phyloP scores from a whole-genome alignment of 1,284 basidiomycete species.

The Trichosporon faecale region DNA sequence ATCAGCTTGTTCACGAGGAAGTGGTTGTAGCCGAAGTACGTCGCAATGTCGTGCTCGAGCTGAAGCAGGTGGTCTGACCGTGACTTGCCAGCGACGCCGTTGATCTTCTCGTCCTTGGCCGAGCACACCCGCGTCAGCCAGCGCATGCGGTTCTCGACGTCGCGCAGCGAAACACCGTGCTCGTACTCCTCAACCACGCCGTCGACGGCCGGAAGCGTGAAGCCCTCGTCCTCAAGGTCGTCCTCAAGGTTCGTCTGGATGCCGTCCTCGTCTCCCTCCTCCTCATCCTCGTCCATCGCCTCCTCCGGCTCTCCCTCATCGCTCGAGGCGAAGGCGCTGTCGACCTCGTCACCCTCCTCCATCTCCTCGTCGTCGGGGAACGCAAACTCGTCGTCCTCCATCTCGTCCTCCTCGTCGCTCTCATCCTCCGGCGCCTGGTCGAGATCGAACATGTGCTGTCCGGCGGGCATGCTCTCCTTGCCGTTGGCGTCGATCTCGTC shows the following conservation, averaged over 20 bases:
- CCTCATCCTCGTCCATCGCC: conserved; percentile 35
- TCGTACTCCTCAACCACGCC: conserved; percentile 78
- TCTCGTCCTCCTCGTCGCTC: conserved; percentile 44
- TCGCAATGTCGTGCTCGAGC: conserved; percentile 80
- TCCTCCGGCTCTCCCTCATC: conserved; percentile 46
- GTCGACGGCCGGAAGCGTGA: conserved; percentile 73
- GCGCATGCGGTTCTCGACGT: conserved; percentile 83
- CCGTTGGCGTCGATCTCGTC: conserved; percentile 55
- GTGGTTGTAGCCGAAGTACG: conserved; percentile 97
- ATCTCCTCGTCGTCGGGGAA: conserved; percentile 54
- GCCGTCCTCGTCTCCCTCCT: conserved; percentile 51
- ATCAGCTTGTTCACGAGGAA: conserved; percentile 94
- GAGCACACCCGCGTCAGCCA: conserved; percentile 75
- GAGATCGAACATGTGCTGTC: conserved; percentile 51
- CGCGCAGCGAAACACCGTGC: conserved; percentile 65
- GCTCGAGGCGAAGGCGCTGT: conserved; percentile 42
- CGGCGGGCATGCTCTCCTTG: conserved; percentile 45
- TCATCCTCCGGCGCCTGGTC: conserved; percentile 46
- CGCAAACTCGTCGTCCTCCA: conserved; percentile 56
- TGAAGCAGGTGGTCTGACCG: conserved; percentile 88
- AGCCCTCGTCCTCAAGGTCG: conserved; percentile 64
- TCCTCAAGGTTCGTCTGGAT: conserved; percentile 56
- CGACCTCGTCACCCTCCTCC: conserved; percentile 54
- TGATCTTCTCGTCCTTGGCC: conserved; percentile 65
- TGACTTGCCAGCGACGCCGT: conserved; percentile 62